phyloP scores from a whole-genome alignment of 2,329 filamentous ascomycete species.

The Aspergillus uvarum region DNA sequence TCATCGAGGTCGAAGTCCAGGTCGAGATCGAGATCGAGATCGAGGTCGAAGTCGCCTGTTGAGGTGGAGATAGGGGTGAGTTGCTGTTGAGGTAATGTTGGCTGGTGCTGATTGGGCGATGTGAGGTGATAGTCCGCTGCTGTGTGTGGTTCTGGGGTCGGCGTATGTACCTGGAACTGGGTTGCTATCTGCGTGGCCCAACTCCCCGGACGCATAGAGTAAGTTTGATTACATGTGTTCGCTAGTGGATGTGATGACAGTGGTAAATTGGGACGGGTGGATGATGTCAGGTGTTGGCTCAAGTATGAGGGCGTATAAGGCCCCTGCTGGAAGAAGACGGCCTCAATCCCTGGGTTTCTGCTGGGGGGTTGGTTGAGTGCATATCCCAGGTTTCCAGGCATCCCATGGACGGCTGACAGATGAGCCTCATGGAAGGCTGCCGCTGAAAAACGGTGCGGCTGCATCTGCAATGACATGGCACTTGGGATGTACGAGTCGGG shows the following conservation, averaged over 20 bases:
- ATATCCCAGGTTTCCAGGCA: slow-evolving; percentile 1
- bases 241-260: neutral
- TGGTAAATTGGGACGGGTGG: neutral
- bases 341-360: neutral
- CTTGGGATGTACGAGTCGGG: neutral
- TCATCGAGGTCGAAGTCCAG: slow-evolving; percentile 1
- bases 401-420: slow-evolving; percentile 1
- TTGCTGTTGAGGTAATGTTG: slow-evolving; percentile 2
- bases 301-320: neutral
- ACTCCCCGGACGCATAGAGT: neutral
- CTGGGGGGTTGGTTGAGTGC: slow-evolving; percentile 1
- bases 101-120: neutral
- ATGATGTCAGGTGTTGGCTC: neutral
- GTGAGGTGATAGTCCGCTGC: neutral
- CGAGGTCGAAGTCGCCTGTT: slow-evolving; percentile 1
- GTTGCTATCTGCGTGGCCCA: neutral
- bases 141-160: neutral
- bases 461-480: slow-evolving; percentile 2
- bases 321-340: slow-evolving; percentile 1
- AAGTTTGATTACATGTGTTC: neutral
- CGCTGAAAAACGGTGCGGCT: neutral
- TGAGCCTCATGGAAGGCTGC: neutral
- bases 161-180: neutral
- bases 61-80: slow-evolving; percentile 3
- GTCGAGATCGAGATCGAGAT: slow-evolving; percentile 5